phyloP scores from a whole-genome alignment of 495 filamentous ascomycete genomes.

The Gamarada debralockiae region DNA sequence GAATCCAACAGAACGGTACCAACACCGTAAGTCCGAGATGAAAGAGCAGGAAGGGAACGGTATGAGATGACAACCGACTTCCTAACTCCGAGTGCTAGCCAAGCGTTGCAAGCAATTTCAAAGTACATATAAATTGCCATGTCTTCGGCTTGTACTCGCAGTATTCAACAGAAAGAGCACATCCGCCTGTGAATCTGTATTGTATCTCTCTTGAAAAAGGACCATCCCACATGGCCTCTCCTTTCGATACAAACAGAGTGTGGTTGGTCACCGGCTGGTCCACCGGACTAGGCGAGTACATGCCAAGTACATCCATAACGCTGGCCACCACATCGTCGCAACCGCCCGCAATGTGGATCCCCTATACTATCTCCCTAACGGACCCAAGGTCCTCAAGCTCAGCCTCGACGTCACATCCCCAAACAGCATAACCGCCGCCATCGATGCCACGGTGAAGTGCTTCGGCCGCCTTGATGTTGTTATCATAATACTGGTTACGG shows the following conservation, averaged over 20 bases:
- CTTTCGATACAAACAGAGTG: not conserved
- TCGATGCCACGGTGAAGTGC: slow-evolving; percentile 23
- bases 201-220: too few species aligned
- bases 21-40: too few species aligned
- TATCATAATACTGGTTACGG: slow-evolving; percentile 48
- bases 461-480: slow-evolving; percentile 46
- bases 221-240: not conserved
- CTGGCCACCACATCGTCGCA: not conserved
- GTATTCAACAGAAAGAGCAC: too few species aligned
- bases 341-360: not conserved
- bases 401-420: not conserved
- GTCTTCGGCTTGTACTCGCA: too few species aligned
- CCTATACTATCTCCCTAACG: not conserved
- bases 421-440: not conserved
- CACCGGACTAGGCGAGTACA: not conserved
- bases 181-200: too few species aligned
- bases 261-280: slow-evolving; percentile 2
- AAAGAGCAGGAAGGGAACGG: too few species aligned
- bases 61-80: too few species aligned
- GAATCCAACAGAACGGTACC: too few species aligned
- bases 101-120: too few species aligned
- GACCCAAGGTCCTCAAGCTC: slow-evolving; percentile 1
- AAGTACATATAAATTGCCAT: too few species aligned
- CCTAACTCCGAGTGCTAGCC: too few species aligned
- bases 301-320: not conserved